Evolutionary conservation across 2,329 filamentous ascomycete species (phyloP).

Genomic region (Colletotrichum incanum): DNA sequence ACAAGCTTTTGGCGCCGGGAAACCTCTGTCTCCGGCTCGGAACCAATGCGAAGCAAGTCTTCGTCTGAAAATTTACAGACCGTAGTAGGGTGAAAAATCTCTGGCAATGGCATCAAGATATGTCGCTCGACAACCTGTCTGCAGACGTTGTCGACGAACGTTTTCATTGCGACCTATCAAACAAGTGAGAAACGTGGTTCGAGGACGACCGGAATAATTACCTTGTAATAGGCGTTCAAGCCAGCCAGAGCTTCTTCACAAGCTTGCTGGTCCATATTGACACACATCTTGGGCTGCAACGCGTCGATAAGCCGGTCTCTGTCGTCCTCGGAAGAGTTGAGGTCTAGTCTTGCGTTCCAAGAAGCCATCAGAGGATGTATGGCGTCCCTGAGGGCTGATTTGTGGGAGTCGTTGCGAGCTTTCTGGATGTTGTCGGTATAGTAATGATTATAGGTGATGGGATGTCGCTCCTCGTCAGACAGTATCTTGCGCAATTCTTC

Average conservation of each 20-base stretch:
- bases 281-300: not conserved
- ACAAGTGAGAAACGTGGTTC: fast-evolving
- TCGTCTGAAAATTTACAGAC: conserved; percentile 18
- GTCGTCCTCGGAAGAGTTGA: not conserved
- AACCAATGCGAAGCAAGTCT: conserved; percentile 31
- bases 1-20: conserved; percentile 15
- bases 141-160: conserved; percentile 47
- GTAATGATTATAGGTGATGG: conserved; percentile 69
- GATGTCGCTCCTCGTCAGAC: conserved; percentile 52
- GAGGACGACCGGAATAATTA: not conserved
- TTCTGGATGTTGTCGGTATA: conserved; percentile 58
- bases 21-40: conserved; percentile 25
- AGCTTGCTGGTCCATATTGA: conserved; percentile 44
- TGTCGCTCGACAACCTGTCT: conserved; percentile 47
- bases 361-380: not conserved
- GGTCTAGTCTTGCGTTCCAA: not conserved
- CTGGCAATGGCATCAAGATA: conserved; percentile 36
- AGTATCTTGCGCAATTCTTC: conserved; percentile 29
- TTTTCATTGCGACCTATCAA: conserved; percentile 38
- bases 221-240: conserved; percentile 48
- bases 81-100: conserved; percentile 14
- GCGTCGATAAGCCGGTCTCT: not conserved
- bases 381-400: not conserved
- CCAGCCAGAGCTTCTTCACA: conserved; percentile 43
- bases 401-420: conserved; percentile 41